Evolutionary conservation across 495 filamentous ascomycete species (phyloP).

Genomic region (Podospora tetraspora): DNA sequence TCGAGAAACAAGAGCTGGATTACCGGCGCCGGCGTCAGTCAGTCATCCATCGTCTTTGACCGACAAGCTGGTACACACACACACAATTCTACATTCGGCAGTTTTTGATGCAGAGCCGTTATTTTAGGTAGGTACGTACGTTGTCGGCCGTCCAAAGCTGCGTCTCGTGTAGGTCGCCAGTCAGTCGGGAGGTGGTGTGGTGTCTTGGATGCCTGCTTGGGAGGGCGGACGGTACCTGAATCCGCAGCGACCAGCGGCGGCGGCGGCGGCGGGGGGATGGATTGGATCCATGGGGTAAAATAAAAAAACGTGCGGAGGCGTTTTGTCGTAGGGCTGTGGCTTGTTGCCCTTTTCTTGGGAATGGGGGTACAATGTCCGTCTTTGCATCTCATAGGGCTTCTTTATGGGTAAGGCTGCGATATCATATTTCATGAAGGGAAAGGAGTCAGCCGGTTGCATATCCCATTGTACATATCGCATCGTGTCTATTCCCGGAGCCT

Average conservation of each 20-base stretch:
- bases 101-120: background rate
- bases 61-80: no score
- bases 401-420: no score
- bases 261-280: no score
- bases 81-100: background rate
- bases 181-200: background rate
- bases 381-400: no score
- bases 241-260: background rate
- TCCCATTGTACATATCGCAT: no score
- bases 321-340: background rate
- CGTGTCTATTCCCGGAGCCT: background rate
- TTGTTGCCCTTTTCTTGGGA: background rate
- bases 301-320: background rate
- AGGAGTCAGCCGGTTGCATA: background rate
- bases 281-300: background rate
- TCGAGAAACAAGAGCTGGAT: no score
- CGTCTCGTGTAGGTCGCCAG: background rate
- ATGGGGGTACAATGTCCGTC: no score
- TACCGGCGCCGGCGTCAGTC: background rate
- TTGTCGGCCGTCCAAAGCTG: background rate
- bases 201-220: background rate
- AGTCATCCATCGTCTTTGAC: background rate
- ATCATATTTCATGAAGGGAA: background rate
- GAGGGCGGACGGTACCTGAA: background rate
- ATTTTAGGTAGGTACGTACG: background rate